phyloP scores from a whole-genome alignment of 2,329 filamentous ascomycete genomes.

The Trichoderma sp. region DNA sequence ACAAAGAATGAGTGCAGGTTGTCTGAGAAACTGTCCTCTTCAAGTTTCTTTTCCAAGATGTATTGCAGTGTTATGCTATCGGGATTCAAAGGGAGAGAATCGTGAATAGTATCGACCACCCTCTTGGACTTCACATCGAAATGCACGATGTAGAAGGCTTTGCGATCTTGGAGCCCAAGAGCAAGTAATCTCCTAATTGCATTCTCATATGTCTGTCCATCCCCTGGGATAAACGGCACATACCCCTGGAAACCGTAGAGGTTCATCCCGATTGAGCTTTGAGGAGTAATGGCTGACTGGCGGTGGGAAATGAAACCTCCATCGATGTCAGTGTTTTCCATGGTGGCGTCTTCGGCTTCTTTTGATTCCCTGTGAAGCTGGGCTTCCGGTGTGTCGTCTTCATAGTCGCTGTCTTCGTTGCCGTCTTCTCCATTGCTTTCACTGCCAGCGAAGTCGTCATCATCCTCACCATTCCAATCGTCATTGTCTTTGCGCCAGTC shows the following conservation, averaged over 20 bases:
- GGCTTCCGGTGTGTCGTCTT: background rate
- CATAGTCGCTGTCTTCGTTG: background rate
- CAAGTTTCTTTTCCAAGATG: background rate
- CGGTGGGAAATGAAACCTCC: background rate
- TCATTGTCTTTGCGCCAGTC: background rate
- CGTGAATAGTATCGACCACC: background rate
- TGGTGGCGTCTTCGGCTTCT: background rate
- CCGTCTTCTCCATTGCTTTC: background rate
- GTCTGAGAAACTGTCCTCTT: no score
- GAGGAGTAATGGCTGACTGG: background rate
- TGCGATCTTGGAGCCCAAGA: slow-evolving; percentile 1
- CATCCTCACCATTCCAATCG: background rate
- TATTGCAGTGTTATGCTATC: background rate
- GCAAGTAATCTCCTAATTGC: slow-evolving; percentile 32
- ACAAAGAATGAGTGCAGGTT: slow-evolving; percentile 33
- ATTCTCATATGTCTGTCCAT: slow-evolving; percentile 26
- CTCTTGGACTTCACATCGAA: slow-evolving; percentile 12
- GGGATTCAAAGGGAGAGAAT: background rate
- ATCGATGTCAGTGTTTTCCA: background rate
- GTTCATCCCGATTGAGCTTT: background rate
- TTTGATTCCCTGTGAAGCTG: no score
- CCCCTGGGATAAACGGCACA: slow-evolving; percentile 28
- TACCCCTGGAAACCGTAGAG: slow-evolving; percentile 38
- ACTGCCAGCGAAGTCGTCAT: background rate
- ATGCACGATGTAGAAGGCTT: slow-evolving; percentile 17